phyloP scores from a whole-genome alignment of 1,284 basidiomycete species.

The Leccinum huronense region DNA sequence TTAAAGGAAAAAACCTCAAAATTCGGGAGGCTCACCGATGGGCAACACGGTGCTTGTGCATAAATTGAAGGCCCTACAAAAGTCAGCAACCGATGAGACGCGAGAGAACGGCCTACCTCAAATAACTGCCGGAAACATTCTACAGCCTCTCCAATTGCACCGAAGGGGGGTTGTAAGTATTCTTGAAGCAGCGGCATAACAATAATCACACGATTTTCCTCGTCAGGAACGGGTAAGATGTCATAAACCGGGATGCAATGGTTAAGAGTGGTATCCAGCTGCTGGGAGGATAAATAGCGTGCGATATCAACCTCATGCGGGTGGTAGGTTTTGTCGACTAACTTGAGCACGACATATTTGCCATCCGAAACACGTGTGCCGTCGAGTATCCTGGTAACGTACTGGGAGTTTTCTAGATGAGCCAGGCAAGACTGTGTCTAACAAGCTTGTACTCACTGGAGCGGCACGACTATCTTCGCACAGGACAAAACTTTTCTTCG shows the following conservation, averaged over 20 bases:
- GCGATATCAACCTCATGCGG: slow-evolving; percentile 32
- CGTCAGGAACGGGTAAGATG: slow-evolving; percentile 17
- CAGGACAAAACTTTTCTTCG: slow-evolving; percentile 7
- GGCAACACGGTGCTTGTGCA: slow-evolving; percentile 25
- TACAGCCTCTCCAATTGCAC: slow-evolving; percentile 36
- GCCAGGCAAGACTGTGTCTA: background rate
- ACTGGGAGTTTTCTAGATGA: slow-evolving; percentile 30
- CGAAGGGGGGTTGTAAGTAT: slow-evolving; percentile 27
- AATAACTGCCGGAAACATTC: slow-evolving; percentile 38
- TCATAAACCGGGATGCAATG: slow-evolving; percentile 40
- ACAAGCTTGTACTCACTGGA: background rate
- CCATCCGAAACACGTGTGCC: slow-evolving; percentile 35
- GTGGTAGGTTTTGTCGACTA: slow-evolving; percentile 16
- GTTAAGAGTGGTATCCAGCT: slow-evolving; percentile 25
- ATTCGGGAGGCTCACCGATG: slow-evolving; percentile 13
- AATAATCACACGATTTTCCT: slow-evolving; percentile 21
- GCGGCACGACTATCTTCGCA: slow-evolving; percentile 30
- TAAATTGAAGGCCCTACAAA: slow-evolving; percentile 25
- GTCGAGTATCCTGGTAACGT: background rate
- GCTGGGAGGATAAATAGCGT: slow-evolving; percentile 20
- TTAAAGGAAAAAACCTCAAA: rapidly evolving
- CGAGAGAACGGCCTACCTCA: slow-evolving; percentile 27
- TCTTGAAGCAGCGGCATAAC: slow-evolving; percentile 35
- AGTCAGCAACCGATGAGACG: background rate
- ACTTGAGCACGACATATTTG: slow-evolving; percentile 33